Evolutionary conservation across 129 eudicot genomes (phyloP), one percentile per base, ranked within the genome.

Genomic region (Logfia minima): DNA sequence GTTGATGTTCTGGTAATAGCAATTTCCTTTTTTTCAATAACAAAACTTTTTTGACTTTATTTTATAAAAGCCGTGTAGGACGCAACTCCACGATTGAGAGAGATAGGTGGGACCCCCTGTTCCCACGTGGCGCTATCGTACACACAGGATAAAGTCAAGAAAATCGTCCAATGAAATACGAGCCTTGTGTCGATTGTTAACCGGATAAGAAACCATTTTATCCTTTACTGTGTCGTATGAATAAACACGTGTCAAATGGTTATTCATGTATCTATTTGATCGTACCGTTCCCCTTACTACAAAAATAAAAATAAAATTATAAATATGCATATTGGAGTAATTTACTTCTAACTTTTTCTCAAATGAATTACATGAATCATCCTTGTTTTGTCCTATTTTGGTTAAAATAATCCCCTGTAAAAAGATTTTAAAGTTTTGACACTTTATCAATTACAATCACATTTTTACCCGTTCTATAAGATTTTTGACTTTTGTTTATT

Each of bases 61-160:
- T 79, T 66, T 21, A 67, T 45, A 61, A 83, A 11, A 83, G 94
- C 85, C 87, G 91, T 89, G 87, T 86, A 80, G 77, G 79, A 80
- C 85, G 93, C 71, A 83, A 75, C 66, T 75, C 83, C 82, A 85
- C 86, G 82, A 87, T 83, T 80, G 55, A 48, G 55, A 48, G 55
- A 3, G 55, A 48, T 14, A 23, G 39, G 7, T 41, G 85, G 79
- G 88, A 17, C 55, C 69, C 52, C 0, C 4, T 58, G 84, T 80
- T 80, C 84, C 84, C 75, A 80, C 84, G 65, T 80, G 84, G 78
- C 75, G 64, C 72, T 74, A 31, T 48, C 10, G 4, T 74, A 67
- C 62, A 19, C 70, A 34, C 24, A 43, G 66, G 39, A 68, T 72
- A 79, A 74, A 64, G 92, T 87, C 96, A 89, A 87, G 87, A 37